A percentile compares a stretch with the other conserved stretches of the same genome.
Conservation (phyloP, 2,329 filamentous ascomycete species). For the Ceratocystis harringtonii region DNA sequence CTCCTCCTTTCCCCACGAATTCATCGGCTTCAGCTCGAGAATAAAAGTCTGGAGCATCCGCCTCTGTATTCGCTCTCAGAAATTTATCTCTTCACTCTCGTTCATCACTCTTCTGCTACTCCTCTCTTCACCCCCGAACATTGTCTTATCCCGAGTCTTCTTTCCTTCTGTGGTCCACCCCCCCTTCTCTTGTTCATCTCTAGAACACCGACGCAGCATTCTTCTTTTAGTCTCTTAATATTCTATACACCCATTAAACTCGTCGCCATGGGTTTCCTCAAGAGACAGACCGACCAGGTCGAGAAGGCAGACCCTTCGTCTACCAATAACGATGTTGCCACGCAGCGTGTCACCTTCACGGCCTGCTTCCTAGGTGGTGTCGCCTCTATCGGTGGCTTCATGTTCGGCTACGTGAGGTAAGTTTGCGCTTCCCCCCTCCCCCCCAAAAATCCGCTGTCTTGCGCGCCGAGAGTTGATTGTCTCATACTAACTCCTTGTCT, state of each 20-base stretch:
- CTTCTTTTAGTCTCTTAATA: neutral
- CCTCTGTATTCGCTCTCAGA: constrained; percentile 3
- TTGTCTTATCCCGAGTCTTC: neutral
- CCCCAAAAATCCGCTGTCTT: neutral
- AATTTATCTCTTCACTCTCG: neutral
- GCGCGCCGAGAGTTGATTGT: too few relatives aligned
- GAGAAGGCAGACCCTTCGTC: constrained; percentile 14
- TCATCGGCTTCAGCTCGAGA: constrained; percentile 2
- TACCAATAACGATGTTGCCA: constrained; percentile 6
- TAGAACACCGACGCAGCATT: neutral
- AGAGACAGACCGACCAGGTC: constrained; percentile 17
- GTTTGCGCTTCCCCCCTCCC: constrained; percentile 15
- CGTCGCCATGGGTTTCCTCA: constrained; percentile 15
- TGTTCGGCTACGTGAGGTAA: constrained; percentile 43
- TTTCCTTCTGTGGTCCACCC: constrained; percentile 1
- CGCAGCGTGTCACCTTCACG: constrained; percentile 26
- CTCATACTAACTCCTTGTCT: constrained; percentile 11
- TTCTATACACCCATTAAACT: neutral
- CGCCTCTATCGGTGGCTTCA: constrained; percentile 41
- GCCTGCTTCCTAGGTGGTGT: constrained; percentile 36
- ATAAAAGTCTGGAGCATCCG: constrained; percentile 14
- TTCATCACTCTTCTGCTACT: neutral
- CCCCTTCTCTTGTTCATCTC: neutral
- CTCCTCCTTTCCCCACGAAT: constrained; percentile 4
- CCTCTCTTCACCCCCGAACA: constrained; percentile 2